Conservation (phyloP, 1,284 basidiomycete species). For the Albatrellus sp. region DNA sequence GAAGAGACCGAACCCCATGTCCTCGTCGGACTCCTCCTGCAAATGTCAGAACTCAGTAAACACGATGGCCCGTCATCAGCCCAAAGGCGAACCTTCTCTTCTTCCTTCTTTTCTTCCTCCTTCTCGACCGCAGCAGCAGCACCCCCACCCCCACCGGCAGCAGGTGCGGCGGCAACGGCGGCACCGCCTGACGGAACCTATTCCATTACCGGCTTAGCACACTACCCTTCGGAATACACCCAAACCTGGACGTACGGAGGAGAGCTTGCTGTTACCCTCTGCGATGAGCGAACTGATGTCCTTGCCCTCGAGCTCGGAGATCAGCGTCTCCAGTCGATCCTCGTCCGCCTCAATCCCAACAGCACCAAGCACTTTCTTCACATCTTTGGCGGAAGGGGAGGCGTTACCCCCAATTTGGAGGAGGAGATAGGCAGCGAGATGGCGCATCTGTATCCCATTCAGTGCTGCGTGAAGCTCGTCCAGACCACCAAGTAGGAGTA, state of each 20-base stretch:
- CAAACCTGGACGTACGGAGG: conserved; percentile 59
- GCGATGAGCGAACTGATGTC: conserved; percentile 85
- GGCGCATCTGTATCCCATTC: conserved; percentile 62
- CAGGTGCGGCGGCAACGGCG: conserved; percentile 45
- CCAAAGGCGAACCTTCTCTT: conserved; percentile 51
- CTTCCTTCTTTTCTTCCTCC: conserved; percentile 59
- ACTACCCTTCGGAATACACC: neutral
- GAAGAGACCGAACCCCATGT: conserved; percentile 93
- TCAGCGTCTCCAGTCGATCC: conserved; percentile 73
- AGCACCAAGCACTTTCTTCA: conserved; percentile 80
- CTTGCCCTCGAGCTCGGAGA: conserved; percentile 92
- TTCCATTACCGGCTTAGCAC: conserved; percentile 9
- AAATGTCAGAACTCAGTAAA: conserved; percentile 3
- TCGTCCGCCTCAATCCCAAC: conserved; percentile 89
- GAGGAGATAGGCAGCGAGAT: conserved; percentile 97
- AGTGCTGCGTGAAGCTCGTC: conserved; percentile 9
- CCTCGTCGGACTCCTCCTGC: conserved; percentile 80
- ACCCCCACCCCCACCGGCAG: conserved; percentile 44
- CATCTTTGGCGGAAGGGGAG: conserved; percentile 78
- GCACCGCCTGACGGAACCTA: conserved; percentile 76
- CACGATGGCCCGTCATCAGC: neutral
- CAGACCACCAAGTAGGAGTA: neutral
- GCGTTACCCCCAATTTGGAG: conserved; percentile 92
- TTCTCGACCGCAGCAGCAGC: conserved; percentile 61
- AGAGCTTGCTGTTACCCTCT: conserved; percentile 87